phyloP scores from a whole-genome alignment of 2,329 filamentous ascomycete genomes.

The Didymella lethalis region DNA sequence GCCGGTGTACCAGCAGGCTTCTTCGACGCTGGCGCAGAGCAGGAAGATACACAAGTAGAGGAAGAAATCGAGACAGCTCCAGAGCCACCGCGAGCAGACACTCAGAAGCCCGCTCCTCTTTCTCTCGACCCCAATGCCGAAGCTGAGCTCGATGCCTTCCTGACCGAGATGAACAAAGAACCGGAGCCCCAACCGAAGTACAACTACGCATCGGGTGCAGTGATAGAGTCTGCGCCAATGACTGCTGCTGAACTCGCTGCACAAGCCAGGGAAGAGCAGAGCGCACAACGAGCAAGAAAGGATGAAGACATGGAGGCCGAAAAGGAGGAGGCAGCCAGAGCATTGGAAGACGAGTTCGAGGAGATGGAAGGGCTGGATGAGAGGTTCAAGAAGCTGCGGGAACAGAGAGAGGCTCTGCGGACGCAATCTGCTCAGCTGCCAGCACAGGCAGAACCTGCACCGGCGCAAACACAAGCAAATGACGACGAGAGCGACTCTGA shows the following conservation, averaged over 20 bases:
- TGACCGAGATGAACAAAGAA: constrained; percentile 69
- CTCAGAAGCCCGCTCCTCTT: constrained; percentile 14
- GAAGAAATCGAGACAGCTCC: constrained; percentile 7
- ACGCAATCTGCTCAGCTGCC: constrained; percentile 26
- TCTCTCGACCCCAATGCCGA: constrained; percentile 34
- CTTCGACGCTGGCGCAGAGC: constrained; percentile 41
- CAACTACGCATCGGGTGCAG: constrained; percentile 45
- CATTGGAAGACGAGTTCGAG: constrained; percentile 59
- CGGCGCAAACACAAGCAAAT: neutral
- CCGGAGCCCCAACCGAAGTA: constrained; percentile 86
- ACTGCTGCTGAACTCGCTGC: constrained; percentile 57
- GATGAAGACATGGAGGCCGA: constrained; percentile 59
- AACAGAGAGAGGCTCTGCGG: constrained; percentile 56
- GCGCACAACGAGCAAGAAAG: constrained; percentile 50
- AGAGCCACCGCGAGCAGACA: constrained; percentile 17
- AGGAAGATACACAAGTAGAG: constrained; percentile 18
- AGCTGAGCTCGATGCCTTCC: constrained; percentile 64
- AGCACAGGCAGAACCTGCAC: constrained; percentile 16
- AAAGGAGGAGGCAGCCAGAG: constrained; percentile 56
- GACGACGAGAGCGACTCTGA: constrained; percentile 50
- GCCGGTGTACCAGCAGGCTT: constrained; percentile 47
- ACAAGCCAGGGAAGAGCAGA: constrained; percentile 56
- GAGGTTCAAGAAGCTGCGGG: constrained; percentile 54
- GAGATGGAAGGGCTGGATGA: constrained; percentile 60
- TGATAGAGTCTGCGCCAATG: constrained; percentile 57